phyloP scores from a whole-genome alignment of 106 monocot genomes.

The Vanilla planifolia region DNA sequence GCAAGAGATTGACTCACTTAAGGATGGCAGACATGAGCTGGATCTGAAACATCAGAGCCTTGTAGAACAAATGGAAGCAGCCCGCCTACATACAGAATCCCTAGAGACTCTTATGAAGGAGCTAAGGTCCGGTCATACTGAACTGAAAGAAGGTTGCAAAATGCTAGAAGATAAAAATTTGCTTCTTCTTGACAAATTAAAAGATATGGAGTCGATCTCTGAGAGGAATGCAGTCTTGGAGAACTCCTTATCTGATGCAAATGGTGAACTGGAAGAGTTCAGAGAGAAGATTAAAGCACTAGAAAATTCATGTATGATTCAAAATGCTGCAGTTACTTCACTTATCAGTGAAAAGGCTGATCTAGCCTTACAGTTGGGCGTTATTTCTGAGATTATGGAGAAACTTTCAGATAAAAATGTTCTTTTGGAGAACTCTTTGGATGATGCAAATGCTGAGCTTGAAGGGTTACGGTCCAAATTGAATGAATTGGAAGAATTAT shows the following conservation, averaged over 20 bases:
- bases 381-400: conserved; percentile 9
- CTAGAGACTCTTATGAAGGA: conserved; percentile 42
- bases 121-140: conserved; percentile 34
- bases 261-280: conserved; percentile 30
- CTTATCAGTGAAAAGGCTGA: conserved; percentile 28
- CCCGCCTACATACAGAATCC: conserved; percentile 24
- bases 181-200: conserved; percentile 23
- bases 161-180: conserved; percentile 40
- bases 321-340: conserved; percentile 15
- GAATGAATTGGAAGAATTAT: conserved; percentile 29
- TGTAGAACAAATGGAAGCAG: conserved; percentile 29
- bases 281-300: conserved; percentile 22
- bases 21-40: conserved; percentile 31
- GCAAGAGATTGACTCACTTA: conserved; percentile 22
- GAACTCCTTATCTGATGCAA: conserved; percentile 38
- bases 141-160: conserved; percentile 40
- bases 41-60: conserved; percentile 28
- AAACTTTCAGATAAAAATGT: conserved; percentile 36
- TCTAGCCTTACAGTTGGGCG: conserved; percentile 24
- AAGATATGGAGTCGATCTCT: conserved; percentile 21
- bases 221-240: conserved; percentile 26
- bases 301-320: conserved; percentile 18
- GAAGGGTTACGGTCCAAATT: conserved; percentile 25
- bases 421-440: conserved; percentile 28
- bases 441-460: conserved; percentile 31